Evolutionary conservation across 2,329 filamentous ascomycete genomes (phyloP), one percentile per base, ranked within the genome.

Genomic region (Orbilia javanica): DNA sequence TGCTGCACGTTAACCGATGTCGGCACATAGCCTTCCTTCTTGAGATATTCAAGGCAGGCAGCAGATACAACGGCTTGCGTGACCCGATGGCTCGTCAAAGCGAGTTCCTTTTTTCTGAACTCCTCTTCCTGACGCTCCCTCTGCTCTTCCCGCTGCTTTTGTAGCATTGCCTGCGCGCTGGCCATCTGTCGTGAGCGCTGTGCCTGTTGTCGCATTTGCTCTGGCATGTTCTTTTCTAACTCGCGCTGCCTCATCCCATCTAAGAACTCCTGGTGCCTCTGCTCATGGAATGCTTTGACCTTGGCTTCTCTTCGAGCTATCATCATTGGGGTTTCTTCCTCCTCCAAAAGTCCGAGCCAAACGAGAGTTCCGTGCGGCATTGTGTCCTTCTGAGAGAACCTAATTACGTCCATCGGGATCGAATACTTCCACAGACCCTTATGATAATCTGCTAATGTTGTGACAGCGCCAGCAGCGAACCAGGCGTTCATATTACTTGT

Each of bases 401-500:
- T 79, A 0, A 89, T 80, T 3, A 90, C 83, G 2, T 86, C 85
- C 20, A 87, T 85, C 0, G 88, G 88, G 55, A 90, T 89, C 70
- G 86, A 86, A 83, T 89, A 90, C 81, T 87, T 88, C 89, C 89
- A 90, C 1, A 90, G 84, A 8, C 89, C 85, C 0, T 88, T 89
- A 79, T 87, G 85, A 62, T 85, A 87, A 0, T 87, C 88, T 20
- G 87, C 87, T 73, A 87, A 87, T 0, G 89, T 88, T 0, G 88
- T 90, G 0, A 86, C 86, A 0, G 86, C 86, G 74, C 86, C 87
- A 29, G 88, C 64, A 5, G 75, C 87, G 79, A 90, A 90, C 88
- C 89, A 90, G 8, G 85, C 82, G 7, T 88, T 87, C 31, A 84
- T 83, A 0, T 83, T 84, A 62, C 79, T 81, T 2, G 52, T 39